Evolutionary conservation across 306 rosid species (phyloP), one percentile per base, ranked within the genome.

Genomic region (Acacia melanoxylon): DNA sequence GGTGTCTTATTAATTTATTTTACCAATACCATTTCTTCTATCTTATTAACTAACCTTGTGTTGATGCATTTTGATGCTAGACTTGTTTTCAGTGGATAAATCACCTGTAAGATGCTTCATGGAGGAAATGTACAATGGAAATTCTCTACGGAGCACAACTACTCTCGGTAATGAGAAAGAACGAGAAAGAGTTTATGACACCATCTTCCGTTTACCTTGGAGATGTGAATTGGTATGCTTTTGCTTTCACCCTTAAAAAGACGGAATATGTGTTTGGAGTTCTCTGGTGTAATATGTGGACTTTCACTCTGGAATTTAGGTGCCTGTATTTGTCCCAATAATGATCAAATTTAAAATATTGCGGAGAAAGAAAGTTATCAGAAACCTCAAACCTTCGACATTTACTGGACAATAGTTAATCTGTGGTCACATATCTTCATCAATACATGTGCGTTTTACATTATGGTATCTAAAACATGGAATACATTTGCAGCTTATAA

Each of bases 191-290:
- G 98, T 95, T 86, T 95, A 95, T 76, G 98, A 95, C 81, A 93
- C 98, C 0, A 93, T 95, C 83, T 95, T 95, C 83, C 99, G 98
- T 78, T 84, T 95, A 89, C 99, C 99, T 45, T 95, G 99, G 99
- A 91, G 99, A 92, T 95, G 99, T 62, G 99, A 95, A 95, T 83
- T 91, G 98, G 99, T 95, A 95, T 81, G 81, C 80, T 85, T 52
- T 76, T 31, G 48, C 58, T 84, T 75, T 74, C 78, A 51, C 46
- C 24, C 61, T 79, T 69, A 17, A 72, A 80, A 58, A 20, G 65
- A 51, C 10, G 3, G n/a, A 35, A 73, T 77, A 82, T 74, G 44
- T 69, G 49, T 37, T 81, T 78, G 78, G 54, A 59, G 67, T 85
- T 82, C 41, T 78, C 70, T 81, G 70, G 76, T 85, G 74, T 49